Evolutionary conservation across 768 basidiomycete genomes (phyloP), one percentile per base, ranked within the genome.

Genomic region (Mycena floridula): DNA sequence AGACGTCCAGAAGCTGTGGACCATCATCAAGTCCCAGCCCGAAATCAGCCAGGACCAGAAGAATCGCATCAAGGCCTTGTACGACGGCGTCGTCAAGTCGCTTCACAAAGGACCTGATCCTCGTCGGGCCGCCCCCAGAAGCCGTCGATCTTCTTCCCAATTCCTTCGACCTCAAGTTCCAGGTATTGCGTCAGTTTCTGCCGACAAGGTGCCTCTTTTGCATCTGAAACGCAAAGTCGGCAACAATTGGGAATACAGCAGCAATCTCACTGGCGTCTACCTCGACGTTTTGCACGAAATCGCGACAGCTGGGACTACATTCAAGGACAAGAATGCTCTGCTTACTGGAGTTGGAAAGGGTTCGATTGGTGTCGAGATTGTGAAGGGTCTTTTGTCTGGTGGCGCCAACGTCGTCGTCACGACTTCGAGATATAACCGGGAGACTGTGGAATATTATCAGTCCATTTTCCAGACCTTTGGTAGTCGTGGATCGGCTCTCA

Each of bases 261-360:
- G 88, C 67, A 98, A 98, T 66, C 72, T 99, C 43, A 98, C 95
- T 8, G 80, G 89, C 43, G 88, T 90, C 20, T 97, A 99, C 65
- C 80, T 99, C 51, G 96, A 99, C 58, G 86, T 99, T 54, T 74
- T 99, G 25, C 90, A 94, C 59, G 96, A 99, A 66, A 98, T 99
- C 54, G 96, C 96, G 5, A 97, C 96, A 0, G 92, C 95, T 4
- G 96, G 96, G 11, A 97, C 94, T 1, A 94, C 93, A 1, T 99
- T 98, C 77, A 89, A 95, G 65, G 95, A 94, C 72, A 99, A 98
- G 77, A 98, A 98, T 57, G 96, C 96, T 2, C 78, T 99, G 15
- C 76, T 98, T 24, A 99, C 96, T 25, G 96, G 96, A 58, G 96
- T 98, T 42, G 96, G 96, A 41, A 95, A 92, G 59, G 95, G 92